phyloP scores from a whole-genome alignment of 257 asterid genomes.

The Hygrophila difformis region DNA sequence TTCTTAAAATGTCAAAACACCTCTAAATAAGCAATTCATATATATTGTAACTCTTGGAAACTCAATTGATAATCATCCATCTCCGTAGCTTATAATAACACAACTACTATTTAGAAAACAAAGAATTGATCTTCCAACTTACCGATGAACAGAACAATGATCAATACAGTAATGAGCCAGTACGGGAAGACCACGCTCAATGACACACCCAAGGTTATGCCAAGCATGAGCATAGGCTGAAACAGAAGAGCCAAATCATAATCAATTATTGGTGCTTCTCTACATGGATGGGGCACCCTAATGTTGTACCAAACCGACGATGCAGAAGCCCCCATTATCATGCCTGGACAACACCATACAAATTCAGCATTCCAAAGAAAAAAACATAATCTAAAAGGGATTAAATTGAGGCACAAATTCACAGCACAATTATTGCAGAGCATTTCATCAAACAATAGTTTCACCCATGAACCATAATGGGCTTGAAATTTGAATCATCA shows the following conservation, averaged over 20 bases:
- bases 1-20: too few relatives aligned
- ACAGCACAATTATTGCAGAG: too few relatives aligned
- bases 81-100: not conserved
- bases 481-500: not conserved
- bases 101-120: not conserved
- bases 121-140: conserved; percentile 3
- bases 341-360: conserved; percentile 37
- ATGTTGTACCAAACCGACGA: conserved; percentile 94
- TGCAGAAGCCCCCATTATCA: conserved; percentile 98
- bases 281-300: conserved; percentile 96
- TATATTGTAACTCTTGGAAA: too few relatives aligned
- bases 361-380: not conserved
- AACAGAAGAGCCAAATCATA: conserved; percentile 83
- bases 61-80: not conserved
- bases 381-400: not conserved
- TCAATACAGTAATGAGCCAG: conserved; percentile 92
- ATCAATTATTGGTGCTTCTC: conserved; percentile 85
- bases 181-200: conserved; percentile 93
- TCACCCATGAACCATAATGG: too few relatives aligned
- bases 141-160: conserved; percentile 88
- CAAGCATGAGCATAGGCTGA: conserved; percentile 99
- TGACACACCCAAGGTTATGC: conserved; percentile 89
- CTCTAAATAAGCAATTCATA: too few relatives aligned
- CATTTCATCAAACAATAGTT: too few relatives aligned
- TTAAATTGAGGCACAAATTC: too few relatives aligned